Evolutionary conservation across 1,284 basidiomycete genomes (phyloP), one percentile per base, ranked within the genome.

Genomic region (Cystobasidium pallidum): DNA sequence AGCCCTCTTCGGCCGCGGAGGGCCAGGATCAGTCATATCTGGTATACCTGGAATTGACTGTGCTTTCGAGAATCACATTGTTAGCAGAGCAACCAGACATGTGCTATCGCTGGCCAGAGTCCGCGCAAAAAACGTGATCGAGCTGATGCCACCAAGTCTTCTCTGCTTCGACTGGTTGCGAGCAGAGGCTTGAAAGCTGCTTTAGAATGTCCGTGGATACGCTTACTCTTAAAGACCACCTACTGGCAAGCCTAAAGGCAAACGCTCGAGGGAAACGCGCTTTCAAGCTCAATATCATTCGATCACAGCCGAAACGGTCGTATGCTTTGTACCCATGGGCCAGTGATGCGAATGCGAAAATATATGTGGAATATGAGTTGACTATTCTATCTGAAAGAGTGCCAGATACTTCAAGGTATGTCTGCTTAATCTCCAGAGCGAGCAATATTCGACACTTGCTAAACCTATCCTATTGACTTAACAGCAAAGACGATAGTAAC

Each of bases 271-370:
- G 51, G 30, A 72, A 59, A 52, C 67, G 73, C 55, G 59, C 63
- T 32, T 59, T 74, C 26, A 47, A 66, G 30, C 39, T 74, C 24
- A 19, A 28, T 52, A 47, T 89, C 73, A 86, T 94, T 68, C 83
- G 88, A 36, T 89, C 91, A 3, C 81, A 87, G 0, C 88, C 91
- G 2, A 86, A 88, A 78, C 85, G 88, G 76, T 84, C 85, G 1
- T 83, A 85, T 0, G 78, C 81, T 6, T 82, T 95, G 26, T 97
- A 87, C 78, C 91, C 89, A 0, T 91, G 91, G 79, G 87, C 90
- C 0, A 81, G 81, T 1, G 75, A 75, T 65, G 79, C 76, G 86
- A 81, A 74, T 68, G 39, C 85, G 88, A 66, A 83, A 84, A 80
- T 87, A 57, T 88, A 86, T 76, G 80, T 89, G 19, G 89, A 92